phyloP scores from a whole-genome alignment of 306 rosid species.

The Luffa aegyptiaca region DNA sequence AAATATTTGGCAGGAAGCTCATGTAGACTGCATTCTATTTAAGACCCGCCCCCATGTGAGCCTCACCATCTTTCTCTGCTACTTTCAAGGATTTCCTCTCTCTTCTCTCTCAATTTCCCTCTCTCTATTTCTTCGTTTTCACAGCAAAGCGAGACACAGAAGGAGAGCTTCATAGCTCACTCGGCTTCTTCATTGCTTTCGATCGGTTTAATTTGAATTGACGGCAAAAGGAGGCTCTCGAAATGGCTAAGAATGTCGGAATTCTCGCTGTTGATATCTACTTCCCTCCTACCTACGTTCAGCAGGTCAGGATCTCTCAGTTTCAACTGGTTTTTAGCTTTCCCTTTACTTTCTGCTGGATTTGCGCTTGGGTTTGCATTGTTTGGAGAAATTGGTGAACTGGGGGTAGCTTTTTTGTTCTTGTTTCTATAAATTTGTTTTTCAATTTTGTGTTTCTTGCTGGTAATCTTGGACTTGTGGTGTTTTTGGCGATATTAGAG shows the following conservation, averaged over 20 bases:
- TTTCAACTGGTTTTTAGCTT: not conserved
- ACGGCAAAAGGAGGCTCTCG: too few species aligned
- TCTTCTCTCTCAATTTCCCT: not conserved
- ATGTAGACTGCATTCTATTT: conserved; percentile 12
- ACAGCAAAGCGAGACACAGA: not conserved
- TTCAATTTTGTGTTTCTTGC: not conserved
- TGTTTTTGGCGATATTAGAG: not conserved
- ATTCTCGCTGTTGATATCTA: conserved; percentile 90
- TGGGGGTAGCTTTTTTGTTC: not conserved
- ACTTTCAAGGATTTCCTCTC: not conserved
- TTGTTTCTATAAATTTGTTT: not conserved
- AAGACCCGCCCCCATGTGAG: conserved; percentile 12
- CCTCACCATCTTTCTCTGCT: conserved; percentile 9
- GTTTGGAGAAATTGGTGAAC: not conserved
- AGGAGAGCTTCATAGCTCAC: not conserved
- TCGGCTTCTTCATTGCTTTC: not conserved
- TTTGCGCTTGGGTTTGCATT: not conserved
- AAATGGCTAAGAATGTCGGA: conserved; percentile 85
- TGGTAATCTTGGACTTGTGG: not conserved
- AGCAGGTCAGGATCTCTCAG: conserved; percentile 50
- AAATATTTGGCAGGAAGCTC: conserved; percentile 4
- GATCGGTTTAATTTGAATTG: not conserved
- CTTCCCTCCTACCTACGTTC: conserved; percentile 77
- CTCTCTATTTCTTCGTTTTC: not conserved
- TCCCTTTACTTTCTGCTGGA: too few species aligned